These are phyloP conservation scores for Phytophthora cactorum DNA, from an alignment of 352 stramenopile species.

Conservation along the genomic window DNA sequence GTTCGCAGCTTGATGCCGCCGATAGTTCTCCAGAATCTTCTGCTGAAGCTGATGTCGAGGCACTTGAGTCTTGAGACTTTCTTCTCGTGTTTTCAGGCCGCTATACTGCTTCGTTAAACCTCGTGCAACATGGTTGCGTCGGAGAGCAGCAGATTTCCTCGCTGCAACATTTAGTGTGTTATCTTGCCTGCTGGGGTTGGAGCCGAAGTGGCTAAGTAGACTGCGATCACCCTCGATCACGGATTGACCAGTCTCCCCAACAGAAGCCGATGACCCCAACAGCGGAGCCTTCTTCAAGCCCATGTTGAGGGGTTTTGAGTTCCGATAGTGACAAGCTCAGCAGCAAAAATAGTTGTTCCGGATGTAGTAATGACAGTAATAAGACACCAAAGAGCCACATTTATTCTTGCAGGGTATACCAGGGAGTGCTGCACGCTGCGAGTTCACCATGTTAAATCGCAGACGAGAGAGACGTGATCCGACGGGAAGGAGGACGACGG, in stretches of 20 bases:
- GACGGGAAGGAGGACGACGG: conserved; percentile 80
- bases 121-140: conserved; percentile 39
- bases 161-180: background rate
- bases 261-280: conserved; percentile 19
- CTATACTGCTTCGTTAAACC: conserved; percentile 38
- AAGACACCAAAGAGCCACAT: too few species aligned
- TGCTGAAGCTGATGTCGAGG: conserved; percentile 34
- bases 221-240: conserved; percentile 34
- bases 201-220: conserved; percentile 30
- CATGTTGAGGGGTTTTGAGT: conserved; percentile 6
- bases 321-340: background rate
- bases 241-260: conserved; percentile 13
- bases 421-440: background rate
- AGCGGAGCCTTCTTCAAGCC: conserved; percentile 35
- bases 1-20: conserved; percentile 17
- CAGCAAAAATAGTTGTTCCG: conserved; percentile 22
- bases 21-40: conserved; percentile 39
- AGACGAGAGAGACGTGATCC: conserved; percentile 81
- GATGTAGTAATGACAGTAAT: too few species aligned
- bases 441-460: conserved; percentile 58
- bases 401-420: background rate
- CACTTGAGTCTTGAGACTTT: conserved; percentile 29
- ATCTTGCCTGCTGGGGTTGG: background rate
- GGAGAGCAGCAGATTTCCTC: conserved; percentile 26
- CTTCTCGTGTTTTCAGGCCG: conserved; percentile 40